Base-by-base conservation (phyloP, 371 early-diverging fungal genomes). In the Haplosporangium sp. region DNA sequence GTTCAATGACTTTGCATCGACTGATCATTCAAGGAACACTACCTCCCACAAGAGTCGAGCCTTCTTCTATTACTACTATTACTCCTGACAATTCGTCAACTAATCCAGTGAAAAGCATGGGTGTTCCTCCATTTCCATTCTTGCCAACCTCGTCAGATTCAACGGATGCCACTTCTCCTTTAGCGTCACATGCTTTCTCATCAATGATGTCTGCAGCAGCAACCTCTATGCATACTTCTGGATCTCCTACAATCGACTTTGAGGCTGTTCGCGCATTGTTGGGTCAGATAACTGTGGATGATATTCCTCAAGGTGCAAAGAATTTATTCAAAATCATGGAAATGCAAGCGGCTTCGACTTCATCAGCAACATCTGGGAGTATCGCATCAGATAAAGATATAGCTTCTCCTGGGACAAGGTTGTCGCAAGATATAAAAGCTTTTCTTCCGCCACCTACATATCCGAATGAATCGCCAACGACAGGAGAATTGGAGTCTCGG, bases 261-360 rank as follows among this genome's bases (percentile, higher is more conserved):
- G 69, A 56, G n/a, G 74, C 67, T n/a, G 73, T 82, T 58, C 55
- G 62, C 9, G 70, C 65, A 15, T 60, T 82, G 76, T 17, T 82
- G 9, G 63, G 76, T 40, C 70, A 72, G 34, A 55, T 66, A 15
- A 72, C 72, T 40, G 42, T 82, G 19, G 73, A 72, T 19, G 56
- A 38, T 38, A 17, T 82, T 19, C 64, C 82, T 9, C 69, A 75
- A 38, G 69, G 76, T 11, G 76, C 82, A 11, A 71, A 59, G 56
- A 67, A 75, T 4, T 57, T 75, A 42, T 69, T 82, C 64, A 42
- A 65, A 20, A 65, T 44, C 1, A 69, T 82, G 70, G 75, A 82
- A 47, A 50, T 45, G 39, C 75, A 81, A 61, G 71, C 72, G 13
- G 57, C 47, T 4, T 39, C 56, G 9, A 10, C 44, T 0, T 44